Evolutionary conservation across 2,329 filamentous ascomycete species (phyloP).

Genomic region (Penicillium paneum): DNA sequence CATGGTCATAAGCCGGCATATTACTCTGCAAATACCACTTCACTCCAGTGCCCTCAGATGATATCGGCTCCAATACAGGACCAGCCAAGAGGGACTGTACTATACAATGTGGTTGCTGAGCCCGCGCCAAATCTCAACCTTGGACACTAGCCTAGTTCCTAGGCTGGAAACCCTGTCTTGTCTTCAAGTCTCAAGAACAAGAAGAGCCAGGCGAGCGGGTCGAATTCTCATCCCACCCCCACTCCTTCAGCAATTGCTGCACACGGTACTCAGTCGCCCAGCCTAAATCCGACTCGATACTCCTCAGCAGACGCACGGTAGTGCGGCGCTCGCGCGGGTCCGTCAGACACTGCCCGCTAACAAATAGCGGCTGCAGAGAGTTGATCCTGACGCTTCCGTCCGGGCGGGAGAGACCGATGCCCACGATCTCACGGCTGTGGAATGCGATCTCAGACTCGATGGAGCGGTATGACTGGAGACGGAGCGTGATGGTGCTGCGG

Average conservation of each 20-base stretch:
- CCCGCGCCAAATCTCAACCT: neutral
- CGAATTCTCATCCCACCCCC: conserved; percentile 34
- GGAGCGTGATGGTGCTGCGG: conserved; percentile 52
- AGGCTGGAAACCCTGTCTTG: neutral
- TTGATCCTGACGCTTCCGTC: conserved; percentile 59
- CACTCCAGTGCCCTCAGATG: no score
- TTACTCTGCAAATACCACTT: neutral
- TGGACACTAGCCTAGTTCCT: neutral
- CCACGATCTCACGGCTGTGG: conserved; percentile 61
- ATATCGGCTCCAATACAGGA: neutral
- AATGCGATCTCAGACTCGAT: conserved; percentile 55
- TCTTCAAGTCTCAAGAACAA: conserved; percentile 5
- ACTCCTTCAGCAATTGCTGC: conserved; percentile 48
- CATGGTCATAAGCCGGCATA: neutral
- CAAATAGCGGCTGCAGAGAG: conserved; percentile 60
- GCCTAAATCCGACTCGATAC: conserved; percentile 61
- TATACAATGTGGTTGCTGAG: neutral
- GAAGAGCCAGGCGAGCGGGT: conserved; percentile 7
- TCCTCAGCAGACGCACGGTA: conserved; percentile 55
- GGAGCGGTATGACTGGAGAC: conserved; percentile 57
- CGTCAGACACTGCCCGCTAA: conserved; percentile 60
- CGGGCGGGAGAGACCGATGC: conserved; percentile 57
- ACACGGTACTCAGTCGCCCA: conserved; percentile 63
- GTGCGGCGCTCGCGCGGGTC: conserved; percentile 53
- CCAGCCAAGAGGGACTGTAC: neutral